phyloP scores from a whole-genome alignment of 2,329 filamentous ascomycete genomes.

The Nemania bipapillata region DNA sequence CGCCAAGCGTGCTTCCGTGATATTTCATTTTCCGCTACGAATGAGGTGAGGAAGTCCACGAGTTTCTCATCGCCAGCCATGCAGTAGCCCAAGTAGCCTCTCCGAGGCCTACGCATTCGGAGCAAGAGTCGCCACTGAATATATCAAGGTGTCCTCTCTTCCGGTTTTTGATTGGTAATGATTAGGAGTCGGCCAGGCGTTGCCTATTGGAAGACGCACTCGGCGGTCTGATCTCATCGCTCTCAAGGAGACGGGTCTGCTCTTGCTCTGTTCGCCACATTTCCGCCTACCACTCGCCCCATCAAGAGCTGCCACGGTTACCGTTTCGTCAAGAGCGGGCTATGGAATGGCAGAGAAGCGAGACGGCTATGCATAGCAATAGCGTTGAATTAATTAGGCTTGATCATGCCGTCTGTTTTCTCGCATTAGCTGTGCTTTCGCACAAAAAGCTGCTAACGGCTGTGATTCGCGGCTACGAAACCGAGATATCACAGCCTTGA shows the following conservation, averaged over 20 bases:
- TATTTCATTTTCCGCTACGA: constrained; percentile 19
- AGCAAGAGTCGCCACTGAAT: constrained; percentile 27
- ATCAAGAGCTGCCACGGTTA: constrained; percentile 8
- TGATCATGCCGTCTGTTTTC: constrained; percentile 17
- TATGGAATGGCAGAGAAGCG: constrained; percentile 5
- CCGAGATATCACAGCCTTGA: constrained; percentile 18
- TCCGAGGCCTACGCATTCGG: constrained; percentile 5
- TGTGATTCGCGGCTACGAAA: constrained; percentile 26
- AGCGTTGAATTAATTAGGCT: constrained; percentile 18
- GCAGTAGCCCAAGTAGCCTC: constrained; percentile 10
- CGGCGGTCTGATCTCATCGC: constrained; percentile 22
- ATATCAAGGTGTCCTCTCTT: constrained; percentile 5
- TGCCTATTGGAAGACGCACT: constrained; percentile 27
- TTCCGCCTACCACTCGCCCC: constrained; percentile 9
- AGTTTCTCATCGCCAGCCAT: constrained; percentile 5
- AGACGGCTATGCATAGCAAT: constrained; percentile 26
- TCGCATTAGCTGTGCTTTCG: constrained; percentile 23
- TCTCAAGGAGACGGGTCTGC: constrained; percentile 8
- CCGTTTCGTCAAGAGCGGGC: background rate
- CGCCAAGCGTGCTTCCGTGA: constrained; percentile 18
- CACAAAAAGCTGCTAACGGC: background rate
- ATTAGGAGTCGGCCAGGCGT: constrained; percentile 26
- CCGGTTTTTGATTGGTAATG: constrained; percentile 30
- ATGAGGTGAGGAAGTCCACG: constrained; percentile 16
- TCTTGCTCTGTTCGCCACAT: constrained; percentile 31